Percentiles rank a stretch among this genome's conserved stretches.
These are phyloP conservation scores for Vigna reflexopilosa DNA, from an alignment of 306 rosid genomes.

Conservation along the genomic window DNA sequence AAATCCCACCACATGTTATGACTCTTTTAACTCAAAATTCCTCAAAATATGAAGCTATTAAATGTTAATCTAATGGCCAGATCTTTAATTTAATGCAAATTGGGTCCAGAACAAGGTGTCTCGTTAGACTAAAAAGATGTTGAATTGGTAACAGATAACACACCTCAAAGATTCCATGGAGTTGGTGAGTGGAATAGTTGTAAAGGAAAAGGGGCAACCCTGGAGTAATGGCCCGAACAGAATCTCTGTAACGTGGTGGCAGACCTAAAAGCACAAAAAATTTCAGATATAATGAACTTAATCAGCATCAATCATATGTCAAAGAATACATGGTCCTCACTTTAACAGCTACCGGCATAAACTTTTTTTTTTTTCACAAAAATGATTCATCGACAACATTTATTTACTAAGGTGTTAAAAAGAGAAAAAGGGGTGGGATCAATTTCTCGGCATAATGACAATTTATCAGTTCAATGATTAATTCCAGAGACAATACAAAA, in stretches of 20 bases:
- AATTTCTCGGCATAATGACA: background rate
- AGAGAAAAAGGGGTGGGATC: background rate
- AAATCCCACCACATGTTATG: slow-evolving; percentile 31
- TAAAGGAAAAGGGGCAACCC: slow-evolving; percentile 96
- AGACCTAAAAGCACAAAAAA: slow-evolving; percentile 61
- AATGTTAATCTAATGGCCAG: background rate
- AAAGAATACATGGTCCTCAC: background rate
- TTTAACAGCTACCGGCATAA: background rate
- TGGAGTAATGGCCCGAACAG: slow-evolving; percentile 95
- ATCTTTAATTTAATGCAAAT: slow-evolving; percentile 8
- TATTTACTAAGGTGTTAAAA: background rate
- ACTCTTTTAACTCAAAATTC: background rate
- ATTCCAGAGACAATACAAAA: background rate
- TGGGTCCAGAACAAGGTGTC: background rate
- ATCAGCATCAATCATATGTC: background rate
- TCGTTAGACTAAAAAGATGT: background rate
- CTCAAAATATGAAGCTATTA: slow-evolving; percentile 6
- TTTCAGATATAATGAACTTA: background rate
- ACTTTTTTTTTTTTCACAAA: background rate
- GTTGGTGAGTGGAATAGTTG: slow-evolving; percentile 99
- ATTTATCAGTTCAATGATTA: slow-evolving; percentile 23
- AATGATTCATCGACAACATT: background rate
- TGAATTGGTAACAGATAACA: background rate
- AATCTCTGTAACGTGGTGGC: slow-evolving; percentile 96
- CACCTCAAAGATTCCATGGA: slow-evolving; percentile 98